Evolutionary conservation across 2,329 filamentous ascomycete species (phyloP).

Genomic region (Xylariales sp.): DNA sequence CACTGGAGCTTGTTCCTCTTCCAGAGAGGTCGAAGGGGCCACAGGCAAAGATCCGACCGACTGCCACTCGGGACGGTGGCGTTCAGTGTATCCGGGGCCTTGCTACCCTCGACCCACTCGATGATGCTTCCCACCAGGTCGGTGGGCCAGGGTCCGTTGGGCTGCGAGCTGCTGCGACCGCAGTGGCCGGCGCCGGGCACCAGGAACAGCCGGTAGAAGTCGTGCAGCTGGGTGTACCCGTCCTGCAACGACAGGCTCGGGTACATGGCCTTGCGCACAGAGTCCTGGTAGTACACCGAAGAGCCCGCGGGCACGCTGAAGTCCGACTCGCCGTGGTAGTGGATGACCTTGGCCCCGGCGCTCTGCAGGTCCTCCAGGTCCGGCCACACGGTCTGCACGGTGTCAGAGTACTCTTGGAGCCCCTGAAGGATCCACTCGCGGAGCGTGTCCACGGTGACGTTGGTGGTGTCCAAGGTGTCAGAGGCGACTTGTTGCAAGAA

Average conservation of each 20-base stretch:
- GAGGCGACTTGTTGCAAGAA: constrained; percentile 3
- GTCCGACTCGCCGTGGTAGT: constrained; percentile 3
- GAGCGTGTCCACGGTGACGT: background rate
- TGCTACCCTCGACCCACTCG: constrained; percentile 3
- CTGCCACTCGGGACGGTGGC: background rate
- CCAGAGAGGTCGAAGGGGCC: constrained; percentile 1
- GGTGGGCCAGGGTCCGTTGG: constrained; percentile 2
- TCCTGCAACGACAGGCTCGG: background rate
- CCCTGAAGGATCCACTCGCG: constrained; percentile 4
- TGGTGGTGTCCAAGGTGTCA: background rate
- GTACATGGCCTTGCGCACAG: constrained; percentile 3
- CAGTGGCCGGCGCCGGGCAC: constrained; percentile 4
- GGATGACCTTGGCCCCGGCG: constrained; percentile 4
- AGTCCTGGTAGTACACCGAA: constrained; percentile 3
- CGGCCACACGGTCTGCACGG: constrained; percentile 3
- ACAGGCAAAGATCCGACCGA: background rate
- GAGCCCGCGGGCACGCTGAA: constrained; percentile 2
- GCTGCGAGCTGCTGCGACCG: constrained; percentile 1
- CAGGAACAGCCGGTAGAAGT: too few species aligned
- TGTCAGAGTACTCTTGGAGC: background rate
- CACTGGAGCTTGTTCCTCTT: constrained; percentile 1
- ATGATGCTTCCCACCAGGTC: constrained; percentile 2
- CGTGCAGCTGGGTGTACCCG: constrained; percentile 2
- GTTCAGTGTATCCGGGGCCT: background rate
- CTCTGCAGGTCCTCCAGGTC: constrained; percentile 4